These are phyloP conservation scores for Trichothecium sympodiale DNA, from an alignment of 2,329 filamentous ascomycete species.

Conservation along the genomic window DNA sequence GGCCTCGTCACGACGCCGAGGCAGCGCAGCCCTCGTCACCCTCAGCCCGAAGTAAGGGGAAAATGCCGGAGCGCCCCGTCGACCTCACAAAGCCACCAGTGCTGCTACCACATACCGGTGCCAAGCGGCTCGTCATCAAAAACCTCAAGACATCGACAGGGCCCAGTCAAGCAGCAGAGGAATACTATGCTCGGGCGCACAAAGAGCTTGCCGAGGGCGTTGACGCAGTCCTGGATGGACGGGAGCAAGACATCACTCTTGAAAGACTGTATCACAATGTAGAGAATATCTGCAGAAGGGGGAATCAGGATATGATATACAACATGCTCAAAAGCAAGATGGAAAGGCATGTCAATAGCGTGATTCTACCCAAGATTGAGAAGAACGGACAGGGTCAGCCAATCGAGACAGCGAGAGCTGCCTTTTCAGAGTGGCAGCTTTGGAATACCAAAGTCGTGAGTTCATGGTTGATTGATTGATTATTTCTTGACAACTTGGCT, in stretches of 20 bases:
- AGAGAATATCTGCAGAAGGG: slow-evolving; percentile 81
- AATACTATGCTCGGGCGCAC: slow-evolving; percentile 71
- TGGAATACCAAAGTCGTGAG: slow-evolving; percentile 72
- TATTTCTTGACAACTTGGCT: slow-evolving; percentile 1
- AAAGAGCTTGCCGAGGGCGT: slow-evolving; percentile 64
- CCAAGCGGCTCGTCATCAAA: slow-evolving; percentile 86
- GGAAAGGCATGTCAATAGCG: slow-evolving; percentile 53
- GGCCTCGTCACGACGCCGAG: slow-evolving; percentile 12
- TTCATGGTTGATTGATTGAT: slow-evolving; percentile 7
- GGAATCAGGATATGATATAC: slow-evolving; percentile 57
- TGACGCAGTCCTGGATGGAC: slow-evolving; percentile 57
- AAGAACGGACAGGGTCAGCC: slow-evolving; percentile 39
- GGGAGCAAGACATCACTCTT: slow-evolving; percentile 57
- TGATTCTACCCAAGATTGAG: slow-evolving; percentile 45
- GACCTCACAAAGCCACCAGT: slow-evolving; percentile 24
- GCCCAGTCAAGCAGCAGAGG: slow-evolving; percentile 39
- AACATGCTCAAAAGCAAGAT: slow-evolving; percentile 54
- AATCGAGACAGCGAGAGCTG: slow-evolving; percentile 49
- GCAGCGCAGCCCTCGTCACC: slow-evolving; percentile 7
- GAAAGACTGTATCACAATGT: slow-evolving; percentile 85
- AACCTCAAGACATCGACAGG: slow-evolving; percentile 53
- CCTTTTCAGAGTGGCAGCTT: slow-evolving; percentile 52
- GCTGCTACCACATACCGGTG: slow-evolving; percentile 65
- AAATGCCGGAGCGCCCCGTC: slow-evolving; percentile 23
- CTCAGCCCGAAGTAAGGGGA: slow-evolving; percentile 16